phyloP scores from a whole-genome alignment of 2,329 filamentous ascomycete species.

The Microascus cirrosus region DNA sequence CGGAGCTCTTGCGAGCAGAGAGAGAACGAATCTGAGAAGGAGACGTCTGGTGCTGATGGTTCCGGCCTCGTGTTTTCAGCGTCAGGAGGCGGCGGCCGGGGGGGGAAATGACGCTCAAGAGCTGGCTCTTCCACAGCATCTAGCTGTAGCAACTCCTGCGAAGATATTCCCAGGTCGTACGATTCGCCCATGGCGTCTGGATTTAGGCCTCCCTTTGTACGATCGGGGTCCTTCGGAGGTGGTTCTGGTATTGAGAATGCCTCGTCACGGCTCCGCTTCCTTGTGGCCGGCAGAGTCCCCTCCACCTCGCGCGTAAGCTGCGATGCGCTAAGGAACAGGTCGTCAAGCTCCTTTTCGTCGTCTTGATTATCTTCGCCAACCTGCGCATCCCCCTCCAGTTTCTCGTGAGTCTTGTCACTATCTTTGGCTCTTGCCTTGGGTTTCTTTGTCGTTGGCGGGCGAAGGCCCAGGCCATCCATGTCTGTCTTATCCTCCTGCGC shows the following conservation, averaged over 20 bases:
- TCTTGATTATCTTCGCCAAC: slow-evolving; percentile 8
- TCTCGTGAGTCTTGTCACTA: background rate
- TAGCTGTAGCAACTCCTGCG: background rate
- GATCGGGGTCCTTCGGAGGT: slow-evolving; percentile 9
- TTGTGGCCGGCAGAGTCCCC: background rate
- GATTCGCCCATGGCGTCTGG: background rate
- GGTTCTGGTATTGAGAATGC: background rate
- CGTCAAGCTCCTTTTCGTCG: background rate
- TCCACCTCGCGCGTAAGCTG: background rate
- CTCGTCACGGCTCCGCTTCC: background rate
- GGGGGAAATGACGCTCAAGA: background rate
- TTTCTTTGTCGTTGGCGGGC: no score
- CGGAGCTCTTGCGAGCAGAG: background rate
- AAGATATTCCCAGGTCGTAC: background rate
- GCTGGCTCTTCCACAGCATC: background rate
- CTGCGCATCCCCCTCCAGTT: slow-evolving; percentile 8
- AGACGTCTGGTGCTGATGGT: background rate
- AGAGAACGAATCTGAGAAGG: background rate
- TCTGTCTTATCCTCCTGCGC: no score
- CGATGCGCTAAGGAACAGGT: slow-evolving; percentile 2
- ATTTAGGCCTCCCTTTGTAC: background rate
- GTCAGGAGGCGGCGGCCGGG: background rate
- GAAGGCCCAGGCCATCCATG: no score
- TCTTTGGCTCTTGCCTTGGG: no score
- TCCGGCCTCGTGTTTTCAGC: background rate